Evolutionary conservation across 805 yeast species (phyloP), one percentile per base, ranked within the genome.

Genomic region (Phaffomyces thermotolerans): DNA sequence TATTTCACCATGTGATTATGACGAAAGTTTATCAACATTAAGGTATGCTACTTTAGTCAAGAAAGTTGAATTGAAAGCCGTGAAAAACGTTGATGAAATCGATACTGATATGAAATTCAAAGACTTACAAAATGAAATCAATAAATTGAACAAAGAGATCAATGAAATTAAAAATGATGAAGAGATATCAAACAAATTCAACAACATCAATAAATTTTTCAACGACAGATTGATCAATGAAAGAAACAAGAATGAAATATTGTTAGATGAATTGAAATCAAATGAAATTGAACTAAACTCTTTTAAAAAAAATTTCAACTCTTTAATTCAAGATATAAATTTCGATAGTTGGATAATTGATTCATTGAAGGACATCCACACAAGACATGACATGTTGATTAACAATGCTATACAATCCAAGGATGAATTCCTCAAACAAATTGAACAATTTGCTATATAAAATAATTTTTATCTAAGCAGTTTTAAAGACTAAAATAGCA

Each of bases 11-110:
- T 69, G 78, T 15, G 91, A 84, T 53, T 81, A 77, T 59, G 90
- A 84, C 18, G 95, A 86, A 54, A 79, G 88, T 0, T 59, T 79
- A 52, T 82, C 85, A 34, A 86, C 95, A 0, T 64, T 86, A 45
- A 68, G 89, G 48, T 86, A 86, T 58, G 95, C 95, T 1, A 81
- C 78, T 18, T 77, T 82, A 45, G 91, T 88, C 3, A 83, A 84
- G 57, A 68, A 69, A 50, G 84, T 86, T 51, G 73, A 73, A 43
- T 81, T 86, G 30, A 62, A 63, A 17, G 95, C 91, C 0, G 71
- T 54, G 20, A 57, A 73, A 42, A 77, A 78, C 53, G 49, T 58
- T 41, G 56, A 52, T 42, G 49, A 49, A 27, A 35, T 49, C 10
- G 36, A 42, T n/a, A 52, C 53, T 23, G 48, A 47, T 18, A 50